These are phyloP conservation scores for Wallacemonas sp. DNA, from an alignment of 208 protist species.

Conservation along the genomic window DNA sequence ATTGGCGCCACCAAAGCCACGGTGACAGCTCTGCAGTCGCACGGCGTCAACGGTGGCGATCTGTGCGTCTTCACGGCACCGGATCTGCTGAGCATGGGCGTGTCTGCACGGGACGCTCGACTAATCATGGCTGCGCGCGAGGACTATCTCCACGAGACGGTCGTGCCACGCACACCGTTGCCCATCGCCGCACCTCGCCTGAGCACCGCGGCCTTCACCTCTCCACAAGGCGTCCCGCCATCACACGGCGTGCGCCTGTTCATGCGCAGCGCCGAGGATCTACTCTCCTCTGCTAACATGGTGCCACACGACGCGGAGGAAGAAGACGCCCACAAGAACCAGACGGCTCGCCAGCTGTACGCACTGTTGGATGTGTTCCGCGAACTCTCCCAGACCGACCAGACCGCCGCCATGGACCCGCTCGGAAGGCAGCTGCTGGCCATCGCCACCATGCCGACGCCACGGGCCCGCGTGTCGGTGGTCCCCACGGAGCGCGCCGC, in stretches of 20 bases:
- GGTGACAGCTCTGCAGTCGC: constrained; percentile 16
- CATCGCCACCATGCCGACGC: constrained; percentile 6
- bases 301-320: constrained; percentile 7
- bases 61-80: constrained; percentile 33
- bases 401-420: constrained; percentile 38
- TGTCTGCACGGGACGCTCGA: constrained; percentile 39
- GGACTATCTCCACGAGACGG: constrained; percentile 17
- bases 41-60: constrained; percentile 38
- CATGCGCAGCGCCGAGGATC: constrained; percentile 13
- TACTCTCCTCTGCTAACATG: constrained; percentile 6
- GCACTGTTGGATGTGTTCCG: constrained; percentile 49
- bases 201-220: constrained; percentile 4
- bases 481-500: constrained; percentile 8
- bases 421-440: constrained; percentile 28
- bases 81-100: constrained; percentile 39
- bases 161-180: background rate
- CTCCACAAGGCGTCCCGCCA: background rate
- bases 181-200: background rate
- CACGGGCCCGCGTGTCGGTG: constrained; percentile 2
- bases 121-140: constrained; percentile 35
- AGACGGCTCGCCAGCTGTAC: constrained; percentile 32
- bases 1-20: constrained; percentile 31
- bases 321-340: constrained; percentile 12
- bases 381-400: constrained; percentile 25
- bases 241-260: constrained; percentile 25